These are phyloP conservation scores for Arxiozyma slooffiae DNA, from an alignment of 1,139 yeast species.

Conservation along the genomic window DNA sequence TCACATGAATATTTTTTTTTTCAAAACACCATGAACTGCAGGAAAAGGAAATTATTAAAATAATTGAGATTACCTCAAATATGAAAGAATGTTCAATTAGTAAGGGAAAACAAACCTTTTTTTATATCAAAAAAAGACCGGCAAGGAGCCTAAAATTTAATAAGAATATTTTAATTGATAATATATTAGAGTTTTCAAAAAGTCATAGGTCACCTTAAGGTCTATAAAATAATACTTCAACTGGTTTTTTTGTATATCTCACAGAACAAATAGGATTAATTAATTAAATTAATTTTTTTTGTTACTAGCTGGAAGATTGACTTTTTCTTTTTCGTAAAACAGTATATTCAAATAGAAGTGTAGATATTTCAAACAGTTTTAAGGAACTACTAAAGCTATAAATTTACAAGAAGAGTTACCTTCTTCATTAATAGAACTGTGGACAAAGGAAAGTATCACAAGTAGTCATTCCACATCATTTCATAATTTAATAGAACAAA, in stretches of 20 bases:
- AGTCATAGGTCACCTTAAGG: background rate
- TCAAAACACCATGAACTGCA: constrained; percentile 22
- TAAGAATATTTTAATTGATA: constrained; percentile 5
- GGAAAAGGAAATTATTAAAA: background rate
- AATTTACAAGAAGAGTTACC: background rate
- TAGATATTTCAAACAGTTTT: background rate
- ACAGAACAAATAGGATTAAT: constrained; percentile 1
- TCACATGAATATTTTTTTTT: constrained; percentile 31
- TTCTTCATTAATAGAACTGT: background rate
- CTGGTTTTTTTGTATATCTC: background rate
- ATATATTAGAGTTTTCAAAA: background rate
- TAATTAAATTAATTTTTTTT: constrained; percentile 5
- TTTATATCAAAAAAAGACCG: background rate
- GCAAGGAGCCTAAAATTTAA: background rate
- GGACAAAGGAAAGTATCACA: background rate
- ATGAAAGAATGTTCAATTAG: background rate
- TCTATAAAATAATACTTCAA: background rate
- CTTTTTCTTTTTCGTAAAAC: constrained; percentile 1
- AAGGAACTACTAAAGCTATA: constrained; percentile 1
- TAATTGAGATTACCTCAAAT: background rate
- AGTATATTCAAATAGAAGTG: background rate
- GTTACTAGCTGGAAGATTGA: background rate
- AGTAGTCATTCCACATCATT: constrained; percentile 4
- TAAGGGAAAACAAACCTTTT: background rate
- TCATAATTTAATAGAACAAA: constrained; percentile 40